Evolutionary conservation across 2,329 filamentous ascomycete species (phyloP).

Genomic region (Fusarium piperis): DNA sequence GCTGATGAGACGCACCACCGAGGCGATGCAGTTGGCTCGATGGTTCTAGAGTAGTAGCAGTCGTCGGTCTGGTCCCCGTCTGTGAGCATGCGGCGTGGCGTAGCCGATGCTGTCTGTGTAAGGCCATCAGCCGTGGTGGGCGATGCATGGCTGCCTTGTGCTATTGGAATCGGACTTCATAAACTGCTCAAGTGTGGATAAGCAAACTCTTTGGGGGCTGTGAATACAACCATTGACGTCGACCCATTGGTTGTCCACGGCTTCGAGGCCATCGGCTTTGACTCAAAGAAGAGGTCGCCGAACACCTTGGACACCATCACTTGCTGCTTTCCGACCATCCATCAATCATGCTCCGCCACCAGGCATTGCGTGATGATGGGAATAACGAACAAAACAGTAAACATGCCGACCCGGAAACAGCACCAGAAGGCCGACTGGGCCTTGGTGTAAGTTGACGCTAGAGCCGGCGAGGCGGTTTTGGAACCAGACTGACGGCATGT

Average conservation of each 20-base stretch:
- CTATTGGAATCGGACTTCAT: not conserved
- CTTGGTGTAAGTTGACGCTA: conserved; percentile 1
- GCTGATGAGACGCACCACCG: conserved; percentile 6
- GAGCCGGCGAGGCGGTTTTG: not conserved
- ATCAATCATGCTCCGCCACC: conserved; percentile 18
- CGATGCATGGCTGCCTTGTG: conserved; percentile 5
- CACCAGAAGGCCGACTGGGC: not conserved
- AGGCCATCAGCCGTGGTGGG: not conserved
- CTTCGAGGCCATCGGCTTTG: not conserved
- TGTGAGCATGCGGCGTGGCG: conserved; percentile 16
- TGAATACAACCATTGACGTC: not conserved
- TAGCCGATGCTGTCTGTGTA: not conserved
- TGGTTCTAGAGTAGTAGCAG: not conserved
- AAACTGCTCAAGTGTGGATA: not conserved
- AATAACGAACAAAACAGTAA: conserved; percentile 15
- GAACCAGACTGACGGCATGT: conserved; percentile 16
- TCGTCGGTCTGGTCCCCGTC: not conserved
- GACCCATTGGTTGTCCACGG: not conserved
- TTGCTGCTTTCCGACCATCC: conserved; percentile 3
- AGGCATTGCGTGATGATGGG: conserved; percentile 1
- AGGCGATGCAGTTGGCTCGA: conserved; percentile 1
- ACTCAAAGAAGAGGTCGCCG: not conserved
- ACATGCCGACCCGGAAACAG: conserved; percentile 24
- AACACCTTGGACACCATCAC: not conserved
- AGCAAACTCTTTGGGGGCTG: conserved; percentile 1